Percentiles rank a stretch among this genome's conserved stretches.
These are phyloP conservation scores for Globisporangium nunn DNA, from an alignment of 352 stramenopile species.

Conservation along the genomic window DNA sequence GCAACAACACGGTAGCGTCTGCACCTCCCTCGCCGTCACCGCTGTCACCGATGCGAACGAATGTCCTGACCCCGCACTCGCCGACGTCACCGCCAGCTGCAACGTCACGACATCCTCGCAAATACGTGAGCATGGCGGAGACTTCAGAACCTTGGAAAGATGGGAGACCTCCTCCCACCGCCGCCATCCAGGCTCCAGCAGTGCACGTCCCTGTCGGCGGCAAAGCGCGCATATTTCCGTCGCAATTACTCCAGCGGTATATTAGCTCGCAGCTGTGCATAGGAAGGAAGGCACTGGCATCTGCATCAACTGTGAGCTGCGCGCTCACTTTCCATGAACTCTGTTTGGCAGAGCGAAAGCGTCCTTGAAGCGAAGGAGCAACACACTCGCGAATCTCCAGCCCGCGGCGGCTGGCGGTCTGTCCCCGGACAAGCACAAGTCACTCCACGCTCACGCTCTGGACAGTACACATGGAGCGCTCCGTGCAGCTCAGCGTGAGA, in stretches of 20 bases:
- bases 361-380: slow-evolving; percentile 21
- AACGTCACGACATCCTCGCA: neutral
- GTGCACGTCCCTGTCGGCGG: slow-evolving; percentile 25
- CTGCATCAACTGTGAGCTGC: too few species aligned
- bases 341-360: slow-evolving; percentile 12
- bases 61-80: neutral
- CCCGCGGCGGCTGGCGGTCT: slow-evolving; percentile 4
- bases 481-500: slow-evolving; percentile 3
- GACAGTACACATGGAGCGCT: slow-evolving; percentile 19
- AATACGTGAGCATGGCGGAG: neutral
- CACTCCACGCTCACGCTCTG: slow-evolving; percentile 6
- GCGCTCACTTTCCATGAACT: neutral
- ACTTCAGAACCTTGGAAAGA: neutral
- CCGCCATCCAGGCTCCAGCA: neutral
- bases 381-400: slow-evolving; percentile 28
- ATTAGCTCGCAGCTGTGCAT: neutral
- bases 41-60: neutral
- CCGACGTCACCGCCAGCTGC: too few species aligned
- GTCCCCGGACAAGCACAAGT: slow-evolving; percentile 12
- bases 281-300: too few species aligned
- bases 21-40: neutral
- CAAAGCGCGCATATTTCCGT: slow-evolving; percentile 23
- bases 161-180: neutral
- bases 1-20: slow-evolving; percentile 1
- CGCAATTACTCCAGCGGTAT: slow-evolving; percentile 18